These are phyloP conservation scores for Neonectria ditissima DNA, from an alignment of 2,329 filamentous ascomycete genomes.

Conservation along the genomic window DNA sequence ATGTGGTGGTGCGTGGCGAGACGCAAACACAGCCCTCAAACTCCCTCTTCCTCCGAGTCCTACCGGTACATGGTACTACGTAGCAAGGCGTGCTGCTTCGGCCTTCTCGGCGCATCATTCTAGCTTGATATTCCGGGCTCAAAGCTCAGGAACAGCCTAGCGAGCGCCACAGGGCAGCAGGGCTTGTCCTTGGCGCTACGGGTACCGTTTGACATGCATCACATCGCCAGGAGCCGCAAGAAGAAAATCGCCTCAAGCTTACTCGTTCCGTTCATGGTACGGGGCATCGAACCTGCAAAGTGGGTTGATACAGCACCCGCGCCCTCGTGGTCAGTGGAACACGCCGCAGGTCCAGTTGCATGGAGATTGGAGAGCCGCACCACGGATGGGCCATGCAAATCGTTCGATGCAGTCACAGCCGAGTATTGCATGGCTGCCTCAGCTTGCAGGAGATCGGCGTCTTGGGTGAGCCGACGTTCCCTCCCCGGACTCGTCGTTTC, in stretches of 20 bases:
- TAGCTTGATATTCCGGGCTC: constrained; percentile 38
- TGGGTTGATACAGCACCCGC: constrained; percentile 9
- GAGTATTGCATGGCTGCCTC: constrained; percentile 13
- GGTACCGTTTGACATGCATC: constrained; percentile 33
- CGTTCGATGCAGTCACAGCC: constrained; percentile 16
- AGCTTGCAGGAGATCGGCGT: constrained; percentile 17
- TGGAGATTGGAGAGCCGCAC: constrained; percentile 16
- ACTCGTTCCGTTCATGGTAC: neutral
- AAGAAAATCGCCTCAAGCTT: constrained; percentile 17
- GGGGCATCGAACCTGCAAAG: constrained; percentile 2
- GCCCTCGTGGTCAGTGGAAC: constrained; percentile 7
- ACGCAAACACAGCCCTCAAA: neutral
- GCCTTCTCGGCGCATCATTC: constrained; percentile 21
- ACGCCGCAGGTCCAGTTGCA: constrained; percentile 6
- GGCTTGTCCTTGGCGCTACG: constrained; percentile 19
- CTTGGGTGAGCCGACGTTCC: constrained; percentile 5
- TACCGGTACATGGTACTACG: neutral
- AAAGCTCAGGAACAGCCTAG: constrained; percentile 38
- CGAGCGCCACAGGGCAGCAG: constrained; percentile 27
- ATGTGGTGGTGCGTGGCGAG: neutral
- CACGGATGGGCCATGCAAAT: neutral
- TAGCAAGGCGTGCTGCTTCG: constrained; percentile 6
- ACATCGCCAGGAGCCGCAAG: constrained; percentile 27
- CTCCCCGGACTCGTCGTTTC: constrained; percentile 17
- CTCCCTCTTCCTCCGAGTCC: constrained; percentile 2